phyloP scores from a whole-genome alignment of 2,329 filamentous ascomycete species.

The Ceratocystiopsis sp. region DNA sequence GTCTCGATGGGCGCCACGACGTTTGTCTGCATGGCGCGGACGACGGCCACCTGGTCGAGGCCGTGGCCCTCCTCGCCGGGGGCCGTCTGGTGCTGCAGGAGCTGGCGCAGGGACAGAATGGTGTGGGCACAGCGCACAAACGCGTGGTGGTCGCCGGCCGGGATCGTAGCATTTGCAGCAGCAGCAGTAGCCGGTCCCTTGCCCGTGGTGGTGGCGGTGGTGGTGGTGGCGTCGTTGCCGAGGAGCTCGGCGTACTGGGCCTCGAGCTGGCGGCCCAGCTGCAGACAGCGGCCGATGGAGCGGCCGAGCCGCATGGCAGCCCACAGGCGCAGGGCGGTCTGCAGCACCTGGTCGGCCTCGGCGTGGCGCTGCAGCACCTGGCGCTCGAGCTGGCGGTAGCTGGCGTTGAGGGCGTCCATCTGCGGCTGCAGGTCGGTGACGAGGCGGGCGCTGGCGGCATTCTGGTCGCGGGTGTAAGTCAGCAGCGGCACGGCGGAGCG shows the following conservation, averaged over 20 bases:
- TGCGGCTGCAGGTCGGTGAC: slow-evolving; percentile 64
- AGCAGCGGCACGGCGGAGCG: slow-evolving; percentile 69
- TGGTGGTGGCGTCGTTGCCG: no score
- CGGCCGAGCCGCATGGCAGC: slow-evolving; percentile 63
- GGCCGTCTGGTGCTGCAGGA: slow-evolving; percentile 44
- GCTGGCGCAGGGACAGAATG: slow-evolving; percentile 55
- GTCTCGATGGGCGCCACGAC: slow-evolving; percentile 58
- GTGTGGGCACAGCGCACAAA: slow-evolving; percentile 72
- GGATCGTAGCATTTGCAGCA: background rate
- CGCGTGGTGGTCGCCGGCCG: slow-evolving; percentile 48
- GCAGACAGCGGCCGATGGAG: slow-evolving; percentile 60
- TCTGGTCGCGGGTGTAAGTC: slow-evolving; percentile 58
- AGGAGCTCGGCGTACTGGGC: slow-evolving; percentile 53
- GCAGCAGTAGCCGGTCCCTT: no score
- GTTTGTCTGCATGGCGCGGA: slow-evolving; percentile 50
- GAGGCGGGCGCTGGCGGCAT: slow-evolving; percentile 53
- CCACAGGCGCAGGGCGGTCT: slow-evolving; percentile 63
- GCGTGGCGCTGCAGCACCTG: slow-evolving; percentile 78
- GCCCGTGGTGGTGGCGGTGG: no score
- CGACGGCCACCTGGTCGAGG: slow-evolving; percentile 54
- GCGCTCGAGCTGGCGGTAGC: slow-evolving; percentile 69
- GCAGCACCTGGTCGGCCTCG: slow-evolving; percentile 64
- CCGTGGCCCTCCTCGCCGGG: slow-evolving; percentile 61
- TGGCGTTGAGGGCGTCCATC: slow-evolving; percentile 62
- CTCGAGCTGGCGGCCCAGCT: slow-evolving; percentile 72